Conservation (phyloP, 345 rosid species). For the Aegle marmelos region DNA sequence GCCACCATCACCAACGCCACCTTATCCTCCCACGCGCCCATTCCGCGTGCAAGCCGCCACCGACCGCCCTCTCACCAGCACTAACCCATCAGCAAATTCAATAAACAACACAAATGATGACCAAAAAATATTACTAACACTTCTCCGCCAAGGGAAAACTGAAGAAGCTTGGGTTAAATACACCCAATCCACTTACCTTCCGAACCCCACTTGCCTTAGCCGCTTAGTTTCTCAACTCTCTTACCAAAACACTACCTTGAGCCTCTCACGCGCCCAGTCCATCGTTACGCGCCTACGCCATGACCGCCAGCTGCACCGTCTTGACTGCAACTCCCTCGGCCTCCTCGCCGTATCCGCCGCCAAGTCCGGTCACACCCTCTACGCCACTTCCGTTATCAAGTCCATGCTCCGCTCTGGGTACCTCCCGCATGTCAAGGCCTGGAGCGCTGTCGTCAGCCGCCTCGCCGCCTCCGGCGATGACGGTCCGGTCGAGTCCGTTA, state of each 20-base stretch:
- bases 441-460: conserved; percentile 79
- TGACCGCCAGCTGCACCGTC: conserved; percentile 82
- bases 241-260: conserved; percentile 45
- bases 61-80: conserved; percentile 22
- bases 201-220: conserved; percentile 83
- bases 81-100: conserved; percentile 1
- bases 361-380: conserved; percentile 64
- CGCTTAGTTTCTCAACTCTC: conserved; percentile 88
- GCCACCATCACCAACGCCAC: conserved; percentile 25
- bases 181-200: conserved; percentile 54
- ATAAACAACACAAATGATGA: conserved; percentile 27
- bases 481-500: conserved; percentile 60
- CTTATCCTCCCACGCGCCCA: conserved; percentile 26
- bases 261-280: conserved; percentile 81
- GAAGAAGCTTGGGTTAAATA: conserved; percentile 83
- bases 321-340: conserved; percentile 89
- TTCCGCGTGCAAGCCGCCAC: conserved; percentile 28
- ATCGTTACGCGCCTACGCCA: conserved; percentile 90
- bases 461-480: conserved; percentile 65
- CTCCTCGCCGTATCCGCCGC: conserved; percentile 82
- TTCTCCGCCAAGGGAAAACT: conserved; percentile 74
- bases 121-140: conserved; percentile 53
- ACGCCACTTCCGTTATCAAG: conserved; percentile 67
- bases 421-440: conserved; percentile 87
- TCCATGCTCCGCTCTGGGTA: conserved; percentile 94